Evolutionary conservation across 23 red algal species (phyloP), one percentile per base, ranked within the genome.

Genomic region (Gracilaria domingensis): DNA sequence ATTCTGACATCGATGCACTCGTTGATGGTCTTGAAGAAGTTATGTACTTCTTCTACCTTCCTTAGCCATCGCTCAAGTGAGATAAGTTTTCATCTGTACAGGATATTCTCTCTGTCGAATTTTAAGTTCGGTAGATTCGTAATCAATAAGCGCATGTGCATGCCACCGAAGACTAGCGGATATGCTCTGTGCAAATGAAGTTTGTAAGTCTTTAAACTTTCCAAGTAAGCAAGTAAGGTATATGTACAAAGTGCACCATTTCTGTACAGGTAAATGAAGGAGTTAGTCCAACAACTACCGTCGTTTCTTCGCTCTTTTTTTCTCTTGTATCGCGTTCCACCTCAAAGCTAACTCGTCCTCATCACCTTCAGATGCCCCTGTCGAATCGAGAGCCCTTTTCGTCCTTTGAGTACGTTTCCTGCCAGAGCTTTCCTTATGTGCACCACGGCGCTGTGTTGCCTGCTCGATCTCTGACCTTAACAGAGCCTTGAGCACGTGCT

Each of bases 321-420:
- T 48, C 77, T 81, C 77, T 28, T 81, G 77, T 39, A 81, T 39
- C 33, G 49, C 51, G 40, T 81, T 38, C 77, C 77, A 81, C 26
- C 28, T 55, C 20, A 28, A 35, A 37, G 32, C 45, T 9, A 48
- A 42, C 40, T 81, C 77, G 24, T 81, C 77, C 33, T 81, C 77
- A 38, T 21, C 13, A 39, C 59, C 48, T 81, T 48, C 77, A 25
- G 75, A 2, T 54, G 69, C 36, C 26, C 24, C 2, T 57, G 75
- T 21, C 7, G 50, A 26, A 18, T 80, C 38, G 4, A 11, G 35
- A 5, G 75, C 20, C 38, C n/a, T 42, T 56, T 33, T 59, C 5
- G 77, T 17, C 34, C 36, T 51, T 58, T 61, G 25, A 1, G 13
- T 20, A 37, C 49, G 49, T 42, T 51, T 55, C 16, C 28, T 32